These are phyloP conservation scores for Pinus taeda DNA, from an alignment of 75 land plant genomes.

Conservation along the genomic window DNA sequence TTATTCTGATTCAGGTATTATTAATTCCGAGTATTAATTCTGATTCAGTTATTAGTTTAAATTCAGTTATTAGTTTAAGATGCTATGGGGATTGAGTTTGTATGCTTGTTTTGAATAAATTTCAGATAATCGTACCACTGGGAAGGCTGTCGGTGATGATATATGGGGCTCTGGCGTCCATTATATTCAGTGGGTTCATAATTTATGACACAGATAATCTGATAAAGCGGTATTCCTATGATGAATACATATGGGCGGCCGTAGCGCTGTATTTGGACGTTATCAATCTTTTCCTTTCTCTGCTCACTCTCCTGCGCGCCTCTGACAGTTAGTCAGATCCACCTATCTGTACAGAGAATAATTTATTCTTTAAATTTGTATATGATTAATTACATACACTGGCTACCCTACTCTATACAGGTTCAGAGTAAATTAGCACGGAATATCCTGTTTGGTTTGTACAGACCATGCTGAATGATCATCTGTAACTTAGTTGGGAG, in stretches of 20 bases:
- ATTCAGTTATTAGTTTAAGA: background rate
- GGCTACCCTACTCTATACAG: too few relatives aligned
- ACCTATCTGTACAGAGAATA: too few relatives aligned
- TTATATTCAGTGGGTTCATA: slow-evolving; percentile 56
- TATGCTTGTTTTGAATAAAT: background rate
- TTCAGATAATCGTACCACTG: slow-evolving; percentile 33
- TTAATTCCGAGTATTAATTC: background rate
- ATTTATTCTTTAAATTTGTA: too few relatives aligned
- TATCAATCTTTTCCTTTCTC: slow-evolving; percentile 35
- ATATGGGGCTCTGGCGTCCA: slow-evolving; percentile 38
- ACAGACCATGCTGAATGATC: too few relatives aligned
- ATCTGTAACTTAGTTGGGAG: too few relatives aligned
- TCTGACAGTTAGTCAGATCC: background rate
- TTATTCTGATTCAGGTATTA: slow-evolving; percentile 67
- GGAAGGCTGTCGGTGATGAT: slow-evolving; percentile 27
- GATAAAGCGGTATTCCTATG: slow-evolving; percentile 48
- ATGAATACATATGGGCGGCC: slow-evolving; percentile 42
- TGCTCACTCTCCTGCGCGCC: slow-evolving; percentile 14
- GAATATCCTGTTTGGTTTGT: too few relatives aligned
- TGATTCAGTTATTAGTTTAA: background rate
- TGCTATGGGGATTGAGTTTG: background rate
- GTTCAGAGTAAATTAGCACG: too few relatives aligned
- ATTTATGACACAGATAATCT: slow-evolving; percentile 70
- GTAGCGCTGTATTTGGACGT: slow-evolving; percentile 35
- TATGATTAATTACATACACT: too few relatives aligned